A percentile compares a stretch with the other conserved stretches of the same genome.
These are phyloP conservation scores for Hericium coralloides DNA, from an alignment of 768 basidiomycete species.

Conservation along the genomic window DNA sequence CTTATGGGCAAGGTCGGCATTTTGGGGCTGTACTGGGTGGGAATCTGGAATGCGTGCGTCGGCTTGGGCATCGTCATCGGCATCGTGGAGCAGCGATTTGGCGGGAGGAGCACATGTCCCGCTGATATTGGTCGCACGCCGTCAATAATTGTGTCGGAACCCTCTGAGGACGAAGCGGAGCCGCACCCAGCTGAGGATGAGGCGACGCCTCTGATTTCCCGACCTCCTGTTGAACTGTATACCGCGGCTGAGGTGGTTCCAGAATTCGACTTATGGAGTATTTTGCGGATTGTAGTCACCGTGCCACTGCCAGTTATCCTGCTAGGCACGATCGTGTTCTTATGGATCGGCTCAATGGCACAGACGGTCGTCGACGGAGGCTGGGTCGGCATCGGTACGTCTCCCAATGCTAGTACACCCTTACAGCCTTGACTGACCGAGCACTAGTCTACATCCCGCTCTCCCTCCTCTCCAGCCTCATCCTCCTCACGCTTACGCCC, in stretches of 20 bases:
- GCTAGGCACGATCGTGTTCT: slow-evolving; percentile 38
- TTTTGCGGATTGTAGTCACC: slow-evolving; percentile 4
- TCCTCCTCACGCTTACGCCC: background rate
- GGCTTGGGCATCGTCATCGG: slow-evolving; percentile 33
- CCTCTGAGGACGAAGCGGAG: background rate
- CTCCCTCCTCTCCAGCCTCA: background rate
- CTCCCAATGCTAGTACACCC: background rate
- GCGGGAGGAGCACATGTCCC: too few relatives aligned
- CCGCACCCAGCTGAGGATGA: slow-evolving; percentile 11
- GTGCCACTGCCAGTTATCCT: slow-evolving; percentile 45
- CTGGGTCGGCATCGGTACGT: slow-evolving; percentile 37
- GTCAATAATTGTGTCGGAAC: background rate
- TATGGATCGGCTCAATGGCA: slow-evolving; percentile 31
- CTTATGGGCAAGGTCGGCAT: slow-evolving; percentile 32
- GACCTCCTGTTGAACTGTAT: background rate
- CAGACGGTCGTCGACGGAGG: slow-evolving; percentile 63
- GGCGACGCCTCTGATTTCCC: slow-evolving; percentile 9
- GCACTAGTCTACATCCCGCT: background rate
- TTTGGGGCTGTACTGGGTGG: slow-evolving; percentile 50
- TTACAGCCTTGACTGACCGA: background rate
- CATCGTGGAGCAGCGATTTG: slow-evolving; percentile 7
- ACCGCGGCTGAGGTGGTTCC: background rate
- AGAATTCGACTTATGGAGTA: too few relatives aligned
- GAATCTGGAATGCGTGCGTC: slow-evolving; percentile 41
- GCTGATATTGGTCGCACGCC: slow-evolving; percentile 4